Conservation (phyloP, 129 eudicot genomes). For the Mikania micrantha region DNA sequence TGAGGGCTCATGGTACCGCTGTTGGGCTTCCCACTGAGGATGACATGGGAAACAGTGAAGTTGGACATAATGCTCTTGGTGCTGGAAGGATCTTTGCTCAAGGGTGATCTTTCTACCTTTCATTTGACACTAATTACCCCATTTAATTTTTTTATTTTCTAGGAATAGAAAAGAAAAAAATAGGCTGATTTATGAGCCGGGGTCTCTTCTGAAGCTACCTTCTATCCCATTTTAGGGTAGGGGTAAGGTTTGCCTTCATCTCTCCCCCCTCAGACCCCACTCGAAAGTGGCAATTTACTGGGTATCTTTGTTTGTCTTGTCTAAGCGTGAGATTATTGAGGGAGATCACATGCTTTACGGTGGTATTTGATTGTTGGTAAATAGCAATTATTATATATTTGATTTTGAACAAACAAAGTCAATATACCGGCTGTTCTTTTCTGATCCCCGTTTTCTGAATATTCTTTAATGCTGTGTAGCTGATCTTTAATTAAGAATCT, state of each 20-base stretch:
- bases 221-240: no score
- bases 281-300: no score
- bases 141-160: not conserved
- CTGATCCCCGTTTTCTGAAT: not conserved
- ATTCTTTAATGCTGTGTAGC: not conserved
- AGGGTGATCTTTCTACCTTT: slow-evolving; percentile 44
- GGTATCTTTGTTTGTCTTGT: no score
- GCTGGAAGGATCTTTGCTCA: slow-evolving; percentile 91
- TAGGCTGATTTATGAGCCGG: no score
- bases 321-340: not conserved
- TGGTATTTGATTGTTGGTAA: not conserved
- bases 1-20: slow-evolving; percentile 85
- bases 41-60: slow-evolving; percentile 98
- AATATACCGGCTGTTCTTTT: not conserved
- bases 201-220: no score
- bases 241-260: no score
- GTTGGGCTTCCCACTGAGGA: slow-evolving; percentile 92
- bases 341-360: not conserved
- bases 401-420: not conserved
- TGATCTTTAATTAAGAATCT: slow-evolving; percentile 8
- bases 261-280: no score
- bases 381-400: not conserved
- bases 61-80: slow-evolving; percentile 94
- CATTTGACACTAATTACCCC: not conserved
- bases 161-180: no score